phyloP scores from a whole-genome alignment of 805 yeast genomes.

The Myxozyma neotropica region DNA sequence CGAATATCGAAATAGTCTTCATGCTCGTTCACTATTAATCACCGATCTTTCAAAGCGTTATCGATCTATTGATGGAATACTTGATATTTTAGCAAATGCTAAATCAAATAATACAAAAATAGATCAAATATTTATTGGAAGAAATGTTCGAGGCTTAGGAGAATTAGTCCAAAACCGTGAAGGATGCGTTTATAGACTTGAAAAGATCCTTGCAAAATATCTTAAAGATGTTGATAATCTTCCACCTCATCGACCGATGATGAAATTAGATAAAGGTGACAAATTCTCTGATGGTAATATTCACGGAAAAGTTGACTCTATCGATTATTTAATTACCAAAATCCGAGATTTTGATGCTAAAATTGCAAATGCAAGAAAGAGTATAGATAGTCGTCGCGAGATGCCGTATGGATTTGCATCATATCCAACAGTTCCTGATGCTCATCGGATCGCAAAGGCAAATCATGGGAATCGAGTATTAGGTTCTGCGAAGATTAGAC shows the following conservation, averaged over 20 bases:
- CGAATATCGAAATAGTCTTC: constrained; percentile 36
- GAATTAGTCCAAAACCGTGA: constrained; percentile 37
- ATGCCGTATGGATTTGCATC: constrained; percentile 44
- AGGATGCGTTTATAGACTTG: constrained; percentile 36
- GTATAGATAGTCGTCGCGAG: constrained; percentile 30
- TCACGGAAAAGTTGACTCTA: constrained; percentile 37
- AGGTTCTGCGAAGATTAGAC: constrained; percentile 31
- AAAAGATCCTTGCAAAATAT: constrained; percentile 39
- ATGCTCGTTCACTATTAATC: constrained; percentile 41
- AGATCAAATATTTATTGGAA: constrained; percentile 40
- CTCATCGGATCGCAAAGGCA: constrained; percentile 36
- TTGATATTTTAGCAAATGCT: neutral
- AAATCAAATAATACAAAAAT: neutral
- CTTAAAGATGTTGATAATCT: constrained; percentile 36
- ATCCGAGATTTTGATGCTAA: constrained; percentile 33
- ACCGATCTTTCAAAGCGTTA: constrained; percentile 39
- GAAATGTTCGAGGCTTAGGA: constrained; percentile 38
- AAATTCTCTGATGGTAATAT: constrained; percentile 16
- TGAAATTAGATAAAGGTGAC: constrained; percentile 20
- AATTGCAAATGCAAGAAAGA: constrained; percentile 37
- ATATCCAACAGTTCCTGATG: constrained; percentile 34
- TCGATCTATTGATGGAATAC: constrained; percentile 38
- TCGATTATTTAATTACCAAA: constrained; percentile 36
- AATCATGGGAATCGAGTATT: constrained; percentile 3
- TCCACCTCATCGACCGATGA: constrained; percentile 36